Percentiles rank a stretch among this genome's conserved stretches.
phyloP scores from a whole-genome alignment of 495 filamentous ascomycete genomes.

The Halenospora varia region DNA sequence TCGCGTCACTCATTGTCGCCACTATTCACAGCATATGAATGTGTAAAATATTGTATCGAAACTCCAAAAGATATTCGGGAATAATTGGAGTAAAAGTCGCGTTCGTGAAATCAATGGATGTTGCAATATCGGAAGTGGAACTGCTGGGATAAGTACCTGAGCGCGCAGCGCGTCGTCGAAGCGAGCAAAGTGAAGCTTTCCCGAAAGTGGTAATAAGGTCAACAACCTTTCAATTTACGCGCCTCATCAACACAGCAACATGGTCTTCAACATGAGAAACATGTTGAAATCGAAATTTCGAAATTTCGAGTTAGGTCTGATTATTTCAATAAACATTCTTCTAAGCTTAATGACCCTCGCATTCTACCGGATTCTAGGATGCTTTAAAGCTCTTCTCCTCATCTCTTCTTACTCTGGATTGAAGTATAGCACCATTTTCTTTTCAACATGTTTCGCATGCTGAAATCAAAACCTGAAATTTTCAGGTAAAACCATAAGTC shows the following conservation, averaged over 20 bases:
- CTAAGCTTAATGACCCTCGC: no score
- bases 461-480: no score
- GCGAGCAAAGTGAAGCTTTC: neutral
- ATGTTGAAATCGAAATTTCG: neutral
- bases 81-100: neutral
- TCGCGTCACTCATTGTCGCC: constrained; percentile 26
- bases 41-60: constrained; percentile 1
- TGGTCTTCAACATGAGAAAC: neutral
- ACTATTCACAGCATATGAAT: constrained; percentile 23
- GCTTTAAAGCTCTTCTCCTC: no score
- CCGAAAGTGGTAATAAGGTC: neutral
- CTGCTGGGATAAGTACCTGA: neutral
- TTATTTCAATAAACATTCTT: no score
- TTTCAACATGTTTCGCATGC: no score
- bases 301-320: no score
- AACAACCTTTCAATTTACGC: constrained; percentile 1
- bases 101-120: constrained; percentile 13
- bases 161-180: neutral
- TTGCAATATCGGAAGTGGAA: constrained; percentile 12
- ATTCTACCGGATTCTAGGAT: no score
- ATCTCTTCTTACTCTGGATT: no score
- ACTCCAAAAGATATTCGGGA: constrained; percentile 5
- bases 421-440: no score
- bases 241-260: neutral
- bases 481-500: no score